Conservation (phyloP, 148 eudicot genomes). For the Chenopodium suecicum region DNA sequence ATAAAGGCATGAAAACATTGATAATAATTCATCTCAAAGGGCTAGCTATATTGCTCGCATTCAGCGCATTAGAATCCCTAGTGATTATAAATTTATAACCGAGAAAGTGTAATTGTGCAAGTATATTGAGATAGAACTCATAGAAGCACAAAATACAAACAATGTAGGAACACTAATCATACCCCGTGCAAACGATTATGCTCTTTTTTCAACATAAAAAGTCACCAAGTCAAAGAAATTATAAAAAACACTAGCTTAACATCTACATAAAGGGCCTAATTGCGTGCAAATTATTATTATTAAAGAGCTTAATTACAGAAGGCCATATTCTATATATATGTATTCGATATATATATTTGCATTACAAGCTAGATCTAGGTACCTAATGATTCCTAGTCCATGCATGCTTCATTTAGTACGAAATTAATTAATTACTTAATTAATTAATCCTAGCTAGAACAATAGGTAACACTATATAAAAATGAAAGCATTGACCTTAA, state of each 20-base stretch:
- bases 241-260: slow-evolving; percentile 14
- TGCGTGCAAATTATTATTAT: slow-evolving; percentile 19
- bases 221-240: not conserved
- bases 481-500: not conserved
- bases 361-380: slow-evolving; percentile 24
- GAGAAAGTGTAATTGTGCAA: no score
- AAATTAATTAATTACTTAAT: slow-evolving; percentile 1
- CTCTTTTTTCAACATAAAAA: not conserved
- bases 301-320: slow-evolving; percentile 21
- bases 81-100: no score
- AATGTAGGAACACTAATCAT: slow-evolving; percentile 8
- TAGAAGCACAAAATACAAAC: no score
- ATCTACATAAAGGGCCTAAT: slow-evolving; percentile 19
- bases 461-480: not conserved
- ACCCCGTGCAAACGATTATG: slow-evolving; percentile 12
- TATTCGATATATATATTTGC: slow-evolving; percentile 18
- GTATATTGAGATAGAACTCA: no score
- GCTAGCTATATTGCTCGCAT: no score
- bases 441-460: slow-evolving; percentile 15
- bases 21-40: no score
- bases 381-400: not conserved
- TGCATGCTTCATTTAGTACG: slow-evolving; percentile 10
- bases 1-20: no score
- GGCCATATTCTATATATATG: slow-evolving; percentile 6
- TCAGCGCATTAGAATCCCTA: no score